A percentile compares a stretch with the other conserved stretches of the same genome.
Conservation (phyloP, 371 early-diverging fungal genomes). For the Conidiobolus coronatus region DNA sequence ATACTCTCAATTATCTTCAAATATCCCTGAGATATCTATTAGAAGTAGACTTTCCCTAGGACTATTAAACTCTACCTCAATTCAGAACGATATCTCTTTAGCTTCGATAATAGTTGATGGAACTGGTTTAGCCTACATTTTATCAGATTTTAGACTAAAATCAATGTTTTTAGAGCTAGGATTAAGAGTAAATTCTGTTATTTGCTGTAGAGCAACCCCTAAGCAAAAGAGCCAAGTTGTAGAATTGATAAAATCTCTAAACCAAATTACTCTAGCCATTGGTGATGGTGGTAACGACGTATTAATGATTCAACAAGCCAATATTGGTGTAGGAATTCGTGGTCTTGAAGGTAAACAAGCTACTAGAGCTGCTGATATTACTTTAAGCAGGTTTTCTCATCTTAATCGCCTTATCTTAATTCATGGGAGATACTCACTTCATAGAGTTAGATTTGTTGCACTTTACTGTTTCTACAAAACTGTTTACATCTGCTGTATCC, state of each 20-base stretch:
- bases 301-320: conserved; percentile 75
- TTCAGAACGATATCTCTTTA: conserved; percentile 9
- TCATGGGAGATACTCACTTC: conserved; percentile 63
- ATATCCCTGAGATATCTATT: not conserved
- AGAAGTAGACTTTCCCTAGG: not conserved
- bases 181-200: conserved; percentile 41
- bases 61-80: not conserved
- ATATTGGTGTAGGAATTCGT: conserved; percentile 68
- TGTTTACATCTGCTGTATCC: conserved; percentile 39
- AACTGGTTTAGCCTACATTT: conserved; percentile 33
- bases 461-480: conserved; percentile 68
- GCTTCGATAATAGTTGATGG: conserved; percentile 54
- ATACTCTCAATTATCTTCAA: not conserved
- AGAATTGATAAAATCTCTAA: conserved; percentile 27
- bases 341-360: conserved; percentile 77
- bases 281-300: conserved; percentile 96
- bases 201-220: conserved; percentile 88
- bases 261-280: conserved; percentile 54
- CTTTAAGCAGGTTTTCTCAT: conserved; percentile 56
- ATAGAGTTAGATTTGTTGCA: conserved; percentile 40
- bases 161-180: conserved; percentile 40
- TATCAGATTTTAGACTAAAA: conserved; percentile 17
- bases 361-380: conserved; percentile 54
- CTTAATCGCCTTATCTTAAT: conserved; percentile 44
- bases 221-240: conserved; percentile 76